These are phyloP conservation scores for Dionaea muscipula DNA, from an alignment of 179 eudicot genomes.

Conservation along the genomic window DNA sequence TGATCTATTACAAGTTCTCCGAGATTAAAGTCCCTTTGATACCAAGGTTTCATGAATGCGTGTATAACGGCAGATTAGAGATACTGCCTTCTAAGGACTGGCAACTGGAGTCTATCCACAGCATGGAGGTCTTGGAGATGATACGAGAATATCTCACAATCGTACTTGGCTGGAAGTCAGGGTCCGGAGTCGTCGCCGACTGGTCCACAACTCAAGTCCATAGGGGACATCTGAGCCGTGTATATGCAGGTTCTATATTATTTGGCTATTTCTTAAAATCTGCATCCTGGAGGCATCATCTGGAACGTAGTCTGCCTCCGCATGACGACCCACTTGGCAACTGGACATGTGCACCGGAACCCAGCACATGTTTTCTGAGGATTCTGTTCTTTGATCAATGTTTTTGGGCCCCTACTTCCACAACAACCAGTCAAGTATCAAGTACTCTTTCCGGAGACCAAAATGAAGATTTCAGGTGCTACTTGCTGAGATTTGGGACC, in stretches of 20 bases:
- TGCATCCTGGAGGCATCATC: slow-evolving; percentile 46
- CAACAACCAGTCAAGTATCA: slow-evolving; percentile 24
- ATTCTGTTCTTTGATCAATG: slow-evolving; percentile 21
- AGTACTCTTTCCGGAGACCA: slow-evolving; percentile 17
- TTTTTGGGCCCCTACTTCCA: slow-evolving; percentile 15
- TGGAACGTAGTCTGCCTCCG: slow-evolving; percentile 33
- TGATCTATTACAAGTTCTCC: slow-evolving; percentile 25
- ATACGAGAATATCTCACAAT: slow-evolving; percentile 47
- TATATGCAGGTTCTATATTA: slow-evolving; percentile 46
- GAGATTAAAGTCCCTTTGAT: too few species aligned
- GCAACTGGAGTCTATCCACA: slow-evolving; percentile 72
- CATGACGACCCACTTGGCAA: slow-evolving; percentile 17
- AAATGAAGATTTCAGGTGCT: slow-evolving; percentile 33
- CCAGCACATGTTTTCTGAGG: slow-evolving; percentile 17
- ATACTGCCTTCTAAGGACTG: slow-evolving; percentile 58
- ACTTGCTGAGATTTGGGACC: slow-evolving; percentile 42
- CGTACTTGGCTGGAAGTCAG: slow-evolving; percentile 40
- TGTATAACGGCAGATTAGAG: slow-evolving; percentile 51
- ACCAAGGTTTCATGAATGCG: too few species aligned
- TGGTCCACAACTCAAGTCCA: slow-evolving; percentile 48
- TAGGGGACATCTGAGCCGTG: slow-evolving; percentile 28
- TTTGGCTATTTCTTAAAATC: slow-evolving; percentile 82
- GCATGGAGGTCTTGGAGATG: slow-evolving; percentile 52
- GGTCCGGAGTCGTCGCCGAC: slow-evolving; percentile 42
- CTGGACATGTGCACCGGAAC: slow-evolving; percentile 21